Conservation (phyloP, 805 yeast species). For the Kockiozyma suomiensis region DNA sequence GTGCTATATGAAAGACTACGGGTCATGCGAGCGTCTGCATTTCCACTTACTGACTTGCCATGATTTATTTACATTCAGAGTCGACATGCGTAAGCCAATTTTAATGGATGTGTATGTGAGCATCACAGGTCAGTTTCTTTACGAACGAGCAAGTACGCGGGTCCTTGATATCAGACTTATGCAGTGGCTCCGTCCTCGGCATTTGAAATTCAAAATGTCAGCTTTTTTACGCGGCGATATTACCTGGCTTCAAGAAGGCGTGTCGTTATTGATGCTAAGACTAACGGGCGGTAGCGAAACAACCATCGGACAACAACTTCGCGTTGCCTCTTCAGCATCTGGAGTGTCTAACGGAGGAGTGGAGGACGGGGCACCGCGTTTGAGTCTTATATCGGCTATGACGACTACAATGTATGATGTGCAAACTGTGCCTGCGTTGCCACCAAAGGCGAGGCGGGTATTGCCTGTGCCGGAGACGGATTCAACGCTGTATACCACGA, state of each 20-base stretch:
- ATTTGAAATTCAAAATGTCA: constrained; percentile 11
- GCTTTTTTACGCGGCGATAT: constrained; percentile 20
- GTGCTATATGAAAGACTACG: constrained; percentile 20
- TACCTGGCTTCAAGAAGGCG: constrained; percentile 26
- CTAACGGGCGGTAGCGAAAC: constrained; percentile 5
- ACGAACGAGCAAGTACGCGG: constrained; percentile 23
- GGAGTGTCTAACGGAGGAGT: neutral
- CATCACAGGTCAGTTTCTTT: constrained; percentile 21
- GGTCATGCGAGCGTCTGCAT: constrained; percentile 17
- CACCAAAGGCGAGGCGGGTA: constrained; percentile 21
- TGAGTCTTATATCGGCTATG: constrained; percentile 2
- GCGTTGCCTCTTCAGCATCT: neutral
- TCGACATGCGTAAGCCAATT: constrained; percentile 17
- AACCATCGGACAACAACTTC: neutral
- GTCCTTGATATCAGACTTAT: constrained; percentile 17
- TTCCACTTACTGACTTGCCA: constrained; percentile 28
- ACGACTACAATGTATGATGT: constrained; percentile 10
- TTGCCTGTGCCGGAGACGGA: constrained; percentile 23
- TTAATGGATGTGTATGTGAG: constrained; percentile 26
- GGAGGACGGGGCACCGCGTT: neutral
- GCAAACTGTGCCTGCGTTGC: constrained; percentile 27
- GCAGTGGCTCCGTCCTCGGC: constrained; percentile 27
- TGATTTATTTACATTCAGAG: constrained; percentile 22
- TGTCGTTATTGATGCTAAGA: neutral
- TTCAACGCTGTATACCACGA: constrained; percentile 21